A percentile compares a stretch with the other conserved stretches of the same genome.
phyloP scores from a whole-genome alignment of 1,139 yeast genomes.

The Protomyces macrosporus region DNA sequence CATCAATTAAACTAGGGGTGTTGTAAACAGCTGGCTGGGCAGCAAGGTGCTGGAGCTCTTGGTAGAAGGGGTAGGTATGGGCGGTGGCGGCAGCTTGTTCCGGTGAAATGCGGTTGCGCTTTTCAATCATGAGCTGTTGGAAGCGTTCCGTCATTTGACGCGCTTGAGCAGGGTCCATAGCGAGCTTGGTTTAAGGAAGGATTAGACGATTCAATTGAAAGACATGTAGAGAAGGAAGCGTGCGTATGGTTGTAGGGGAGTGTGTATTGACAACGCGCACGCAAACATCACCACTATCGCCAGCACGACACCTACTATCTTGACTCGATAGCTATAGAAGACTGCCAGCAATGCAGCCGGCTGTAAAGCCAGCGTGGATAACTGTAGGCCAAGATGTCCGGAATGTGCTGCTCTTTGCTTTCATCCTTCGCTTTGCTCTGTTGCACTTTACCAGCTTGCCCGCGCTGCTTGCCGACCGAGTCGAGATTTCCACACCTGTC shows the following conservation, averaged over 20 bases:
- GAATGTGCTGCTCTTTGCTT: conserved; percentile 2
- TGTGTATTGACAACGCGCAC: neutral
- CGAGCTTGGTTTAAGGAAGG: too few relatives aligned
- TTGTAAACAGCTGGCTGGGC: conserved; percentile 36
- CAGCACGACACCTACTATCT: neutral
- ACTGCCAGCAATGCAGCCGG: too few relatives aligned
- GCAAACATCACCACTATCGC: neutral
- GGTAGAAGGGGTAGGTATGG: neutral
- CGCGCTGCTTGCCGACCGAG: conserved; percentile 40
- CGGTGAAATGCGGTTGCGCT: neutral
- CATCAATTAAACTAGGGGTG: conserved; percentile 38
- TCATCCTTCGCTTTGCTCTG: neutral
- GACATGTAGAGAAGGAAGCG: neutral
- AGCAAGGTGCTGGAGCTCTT: neutral
- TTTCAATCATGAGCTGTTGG: neutral
- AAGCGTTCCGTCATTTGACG: neutral
- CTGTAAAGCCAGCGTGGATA: neutral
- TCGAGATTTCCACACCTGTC: conserved; percentile 75
- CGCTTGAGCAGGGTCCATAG: neutral
- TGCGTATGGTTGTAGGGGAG: neutral
- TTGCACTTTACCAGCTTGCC: conserved; percentile 8
- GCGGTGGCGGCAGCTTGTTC: neutral
- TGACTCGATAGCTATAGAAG: neutral
- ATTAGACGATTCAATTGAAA: too few relatives aligned
- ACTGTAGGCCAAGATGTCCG: neutral